Evolutionary conservation across 768 basidiomycete species (phyloP).

Genomic region (Lactifluus piperatus): DNA sequence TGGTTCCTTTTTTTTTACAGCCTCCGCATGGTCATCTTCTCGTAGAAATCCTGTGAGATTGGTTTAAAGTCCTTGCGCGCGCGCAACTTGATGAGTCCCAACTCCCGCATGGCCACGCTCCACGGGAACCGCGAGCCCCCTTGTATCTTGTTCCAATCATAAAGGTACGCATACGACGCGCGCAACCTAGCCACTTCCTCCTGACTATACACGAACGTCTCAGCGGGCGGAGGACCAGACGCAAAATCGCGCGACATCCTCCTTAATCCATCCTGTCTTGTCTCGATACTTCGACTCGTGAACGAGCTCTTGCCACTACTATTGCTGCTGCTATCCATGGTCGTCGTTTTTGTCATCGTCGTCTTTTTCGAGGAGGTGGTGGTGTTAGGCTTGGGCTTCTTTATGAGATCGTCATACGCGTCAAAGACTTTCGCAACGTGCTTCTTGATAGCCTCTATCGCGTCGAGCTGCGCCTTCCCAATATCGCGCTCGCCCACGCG

Average conservation of each 20-base stretch:
- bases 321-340: background rate
- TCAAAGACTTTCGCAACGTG: background rate
- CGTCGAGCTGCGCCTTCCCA: conserved; percentile 17
- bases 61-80: conserved; percentile 35
- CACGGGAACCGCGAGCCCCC: conserved; percentile 38
- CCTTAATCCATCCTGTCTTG: conserved; percentile 41
- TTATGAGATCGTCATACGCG: background rate
- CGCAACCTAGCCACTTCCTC: conserved; percentile 32
- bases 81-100: conserved; percentile 44
- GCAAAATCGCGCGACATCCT: conserved; percentile 35
- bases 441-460: conserved; percentile 1
- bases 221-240: conserved; percentile 25
- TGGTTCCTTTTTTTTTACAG: background rate
- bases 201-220: conserved; percentile 23
- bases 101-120: conserved; percentile 45
- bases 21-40: conserved; percentile 26
- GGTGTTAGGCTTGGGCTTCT: no score
- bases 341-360: background rate
- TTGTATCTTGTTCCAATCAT: conserved; percentile 25
- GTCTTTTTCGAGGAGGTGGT: no score
- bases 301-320: conserved; percentile 23
- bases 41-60: conserved; percentile 37
- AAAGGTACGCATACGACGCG: conserved; percentile 44
- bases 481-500: conserved; percentile 23
- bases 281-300: conserved; percentile 33